These are phyloP conservation scores for Anisodus acutangulus DNA, from an alignment of 257 asterid genomes.

Conservation along the genomic window DNA sequence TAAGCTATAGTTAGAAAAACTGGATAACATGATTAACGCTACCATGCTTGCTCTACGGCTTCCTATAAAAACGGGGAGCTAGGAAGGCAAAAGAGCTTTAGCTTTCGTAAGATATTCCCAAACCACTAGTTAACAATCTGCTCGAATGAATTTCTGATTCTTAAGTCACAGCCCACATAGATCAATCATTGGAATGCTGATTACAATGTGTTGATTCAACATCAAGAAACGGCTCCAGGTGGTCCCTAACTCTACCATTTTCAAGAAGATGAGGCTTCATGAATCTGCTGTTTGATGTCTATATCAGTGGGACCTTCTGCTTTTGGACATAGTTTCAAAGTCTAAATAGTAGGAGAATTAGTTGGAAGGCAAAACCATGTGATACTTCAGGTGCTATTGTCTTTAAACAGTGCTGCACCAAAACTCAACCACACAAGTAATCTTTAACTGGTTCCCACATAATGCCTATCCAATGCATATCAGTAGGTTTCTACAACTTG, in stretches of 20 bases:
- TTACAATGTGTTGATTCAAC: background rate
- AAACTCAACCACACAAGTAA: constrained; percentile 30
- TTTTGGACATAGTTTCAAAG: background rate
- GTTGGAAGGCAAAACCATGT: constrained; percentile 13
- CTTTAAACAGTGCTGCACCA: constrained; percentile 1
- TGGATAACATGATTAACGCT: background rate
- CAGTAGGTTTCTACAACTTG: background rate
- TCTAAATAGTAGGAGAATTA: background rate
- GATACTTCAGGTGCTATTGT: constrained; percentile 8
- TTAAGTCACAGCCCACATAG: too few relatives aligned
- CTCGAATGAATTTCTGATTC: too few relatives aligned
- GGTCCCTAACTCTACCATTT: background rate
- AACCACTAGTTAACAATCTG: too few relatives aligned
- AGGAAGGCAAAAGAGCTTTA: background rate
- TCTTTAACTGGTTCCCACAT: background rate
- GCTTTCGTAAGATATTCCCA: background rate
- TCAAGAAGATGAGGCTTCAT: background rate
- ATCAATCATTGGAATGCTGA: constrained; percentile 12
- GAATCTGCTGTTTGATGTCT: background rate
- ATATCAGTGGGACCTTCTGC: background rate
- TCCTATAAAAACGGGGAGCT: background rate
- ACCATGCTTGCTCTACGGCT: background rate
- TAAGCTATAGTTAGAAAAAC: background rate
- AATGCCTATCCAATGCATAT: background rate
- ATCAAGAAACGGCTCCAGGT: background rate